Percentiles rank a stretch among this genome's conserved stretches.
phyloP scores from a whole-genome alignment of 2,329 filamentous ascomycete genomes.

The Gliomastix tumulicola region DNA sequence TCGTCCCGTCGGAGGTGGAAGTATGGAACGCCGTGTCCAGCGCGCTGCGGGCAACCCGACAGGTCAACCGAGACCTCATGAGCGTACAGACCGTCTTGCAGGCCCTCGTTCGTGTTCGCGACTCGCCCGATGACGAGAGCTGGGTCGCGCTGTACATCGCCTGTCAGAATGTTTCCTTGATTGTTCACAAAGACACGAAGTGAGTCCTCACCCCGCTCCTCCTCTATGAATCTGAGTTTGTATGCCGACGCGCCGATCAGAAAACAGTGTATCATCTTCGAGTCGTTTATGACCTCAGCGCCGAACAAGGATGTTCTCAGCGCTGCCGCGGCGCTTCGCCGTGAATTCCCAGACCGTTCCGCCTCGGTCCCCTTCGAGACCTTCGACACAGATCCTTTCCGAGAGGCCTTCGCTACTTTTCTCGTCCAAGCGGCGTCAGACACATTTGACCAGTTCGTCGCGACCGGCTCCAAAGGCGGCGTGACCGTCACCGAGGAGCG shows the following conservation, averaged over 20 bases:
- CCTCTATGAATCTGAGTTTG: too few species aligned
- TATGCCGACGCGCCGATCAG: too few species aligned
- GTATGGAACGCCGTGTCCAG: background rate
- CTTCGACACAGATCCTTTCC: conserved; percentile 14
- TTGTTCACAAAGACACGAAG: conserved; percentile 3
- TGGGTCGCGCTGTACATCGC: background rate
- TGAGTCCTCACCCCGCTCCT: too few species aligned
- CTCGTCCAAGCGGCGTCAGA: conserved; percentile 50
- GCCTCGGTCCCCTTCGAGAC: conserved; percentile 33
- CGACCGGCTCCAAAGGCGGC: conserved; percentile 44
- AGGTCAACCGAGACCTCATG: background rate
- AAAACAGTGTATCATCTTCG: conserved; percentile 37
- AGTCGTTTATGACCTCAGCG: conserved; percentile 55
- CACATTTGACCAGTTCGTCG: conserved; percentile 44
- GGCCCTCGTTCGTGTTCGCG: too few species aligned
- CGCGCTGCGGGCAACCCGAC: background rate
- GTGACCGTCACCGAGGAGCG: conserved; percentile 43
- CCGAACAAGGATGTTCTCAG: conserved; percentile 43
- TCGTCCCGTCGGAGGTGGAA: too few species aligned
- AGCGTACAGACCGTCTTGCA: background rate
- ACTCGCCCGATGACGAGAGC: too few species aligned
- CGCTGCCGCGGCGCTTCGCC: conserved; percentile 41
- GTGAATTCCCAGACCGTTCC: conserved; percentile 52
- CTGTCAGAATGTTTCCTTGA: background rate
- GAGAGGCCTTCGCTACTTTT: conserved; percentile 35